Base-by-base conservation (phyloP, 257 asterid species). In the Scutellaria baicalensis region DNA sequence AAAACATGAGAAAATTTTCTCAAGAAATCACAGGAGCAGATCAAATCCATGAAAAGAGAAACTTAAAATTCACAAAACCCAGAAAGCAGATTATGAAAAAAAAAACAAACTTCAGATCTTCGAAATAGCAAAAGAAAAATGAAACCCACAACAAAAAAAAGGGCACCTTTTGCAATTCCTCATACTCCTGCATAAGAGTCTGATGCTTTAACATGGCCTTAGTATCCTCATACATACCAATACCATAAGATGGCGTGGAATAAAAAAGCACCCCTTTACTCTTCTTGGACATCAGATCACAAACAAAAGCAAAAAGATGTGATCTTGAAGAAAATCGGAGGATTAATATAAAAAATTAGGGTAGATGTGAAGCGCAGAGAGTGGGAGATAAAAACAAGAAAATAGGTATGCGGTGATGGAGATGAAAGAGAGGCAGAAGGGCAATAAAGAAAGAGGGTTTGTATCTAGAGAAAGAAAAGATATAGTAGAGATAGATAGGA, bases 211-310 rank as follows among this genome's bases (percentile, higher is more conserved):
- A 66, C 59, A 83, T 82, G 38, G 78, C 68, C 82, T 73, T 88
- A 13, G 82, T 58, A 55, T 78, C 91, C 68, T 74, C 90, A 68
- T 18, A 75, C 64, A 21, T 48, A 31, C 73, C 82, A 59, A 39
- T 67, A 27, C 72, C 85, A 64, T 60, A 75, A 58, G 74, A 54
- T 11, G 79, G 59, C 12, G 71, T 49, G 18, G 81, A 69, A 17
- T 68, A 90, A 58, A 72, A 14, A 69, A 73, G 78, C 68, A 68
- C 76, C 80, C 80, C 84, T 66, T 82, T 84, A 82, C 79, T 66
- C 92, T 76, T 90, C 84, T 73, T 85, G 36, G 92, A 79, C 97
- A 88, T 90, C 78, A 75, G 89, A 85, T 89, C 87, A 68, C 68
- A 38, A 60, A 58, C 27, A 56, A 64, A 73, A 21, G 21, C 72